Percentiles rank a stretch among this genome's conserved stretches.
Evolutionary conservation across 1,284 basidiomycete genomes (phyloP).

Genomic region (Microbotryomycetes sp.): DNA sequence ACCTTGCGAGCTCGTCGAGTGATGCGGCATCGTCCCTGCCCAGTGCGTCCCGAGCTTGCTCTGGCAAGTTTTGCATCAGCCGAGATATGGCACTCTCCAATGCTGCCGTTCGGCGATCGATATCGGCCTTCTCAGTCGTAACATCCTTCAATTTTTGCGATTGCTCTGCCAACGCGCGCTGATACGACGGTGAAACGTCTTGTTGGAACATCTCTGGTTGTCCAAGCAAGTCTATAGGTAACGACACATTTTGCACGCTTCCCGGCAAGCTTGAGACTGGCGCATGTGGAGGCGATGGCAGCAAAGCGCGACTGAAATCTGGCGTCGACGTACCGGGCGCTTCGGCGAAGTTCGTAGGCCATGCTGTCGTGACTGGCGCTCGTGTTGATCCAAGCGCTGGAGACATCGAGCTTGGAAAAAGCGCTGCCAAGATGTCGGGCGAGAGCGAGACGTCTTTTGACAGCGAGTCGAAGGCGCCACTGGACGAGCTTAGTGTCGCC

Average conservation of each 20-base stretch:
- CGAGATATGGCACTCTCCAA: conserved; percentile 27
- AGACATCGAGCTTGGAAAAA: too few relatives aligned
- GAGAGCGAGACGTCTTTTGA: too few relatives aligned
- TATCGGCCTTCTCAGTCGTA: conserved; percentile 20
- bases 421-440: too few relatives aligned
- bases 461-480: too few relatives aligned
- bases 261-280: not conserved
- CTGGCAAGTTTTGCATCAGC: conserved; percentile 23
- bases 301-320: not conserved
- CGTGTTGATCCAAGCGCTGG: too few relatives aligned
- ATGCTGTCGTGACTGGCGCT: too few relatives aligned
- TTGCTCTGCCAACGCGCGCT: conserved; percentile 8
- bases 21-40: not conserved
- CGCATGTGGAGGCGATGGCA: not conserved
- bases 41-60: conserved; percentile 21
- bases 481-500: too few relatives aligned
- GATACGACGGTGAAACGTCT: not conserved
- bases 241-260: conserved; percentile 4
- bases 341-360: too few relatives aligned
- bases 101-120: conserved; percentile 27
- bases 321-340: too few relatives aligned
- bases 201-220: not conserved
- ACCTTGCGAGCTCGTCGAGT: not conserved
- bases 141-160: conserved; percentile 10
- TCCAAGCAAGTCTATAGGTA: not conserved